These are phyloP conservation scores for Physocladia obscura DNA, from an alignment of 192 early-diverging fungal species.

Conservation along the genomic window DNA sequence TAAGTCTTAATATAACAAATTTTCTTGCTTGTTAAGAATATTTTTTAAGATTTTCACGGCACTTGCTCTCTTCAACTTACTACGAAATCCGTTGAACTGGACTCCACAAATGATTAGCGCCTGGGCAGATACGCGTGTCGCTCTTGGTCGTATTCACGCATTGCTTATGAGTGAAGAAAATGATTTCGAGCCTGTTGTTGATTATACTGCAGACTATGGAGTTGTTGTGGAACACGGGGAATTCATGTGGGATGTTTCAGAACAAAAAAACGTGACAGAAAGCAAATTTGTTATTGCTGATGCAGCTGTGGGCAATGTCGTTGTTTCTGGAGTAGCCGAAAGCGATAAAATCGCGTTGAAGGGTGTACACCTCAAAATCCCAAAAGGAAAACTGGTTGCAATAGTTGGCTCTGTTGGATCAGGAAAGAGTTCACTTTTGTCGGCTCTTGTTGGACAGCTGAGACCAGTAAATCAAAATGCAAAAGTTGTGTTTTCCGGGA, in stretches of 20 bases:
- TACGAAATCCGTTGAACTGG: constrained; percentile 52
- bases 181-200: constrained; percentile 48
- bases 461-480: constrained; percentile 56
- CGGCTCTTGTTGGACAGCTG: constrained; percentile 73
- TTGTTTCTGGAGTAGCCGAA: not conserved
- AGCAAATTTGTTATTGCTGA: not conserved
- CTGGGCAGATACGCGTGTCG: constrained; percentile 51
- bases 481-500: constrained; percentile 51
- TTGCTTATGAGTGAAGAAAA: constrained; percentile 62
- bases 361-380: constrained; percentile 34
- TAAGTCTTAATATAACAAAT: too few species aligned
- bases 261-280: not conserved
- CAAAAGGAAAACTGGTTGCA: constrained; percentile 59
- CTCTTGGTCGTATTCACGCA: constrained; percentile 43
- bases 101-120: constrained; percentile 43
- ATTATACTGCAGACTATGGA: constrained; percentile 48
- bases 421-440: constrained; percentile 75
- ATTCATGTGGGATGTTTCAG: constrained; percentile 60
- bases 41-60: constrained; percentile 44
- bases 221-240: constrained; percentile 59
- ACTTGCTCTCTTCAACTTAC: constrained; percentile 42
- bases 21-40: too few species aligned
- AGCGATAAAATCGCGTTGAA: constrained; percentile 1
- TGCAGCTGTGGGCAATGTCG: not conserved
- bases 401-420: constrained; percentile 73